A percentile compares a stretch with the other conserved stretches of the same genome.
Conservation (phyloP, 257 asterid genomes). For the Jacaranda mimosifolia region DNA sequence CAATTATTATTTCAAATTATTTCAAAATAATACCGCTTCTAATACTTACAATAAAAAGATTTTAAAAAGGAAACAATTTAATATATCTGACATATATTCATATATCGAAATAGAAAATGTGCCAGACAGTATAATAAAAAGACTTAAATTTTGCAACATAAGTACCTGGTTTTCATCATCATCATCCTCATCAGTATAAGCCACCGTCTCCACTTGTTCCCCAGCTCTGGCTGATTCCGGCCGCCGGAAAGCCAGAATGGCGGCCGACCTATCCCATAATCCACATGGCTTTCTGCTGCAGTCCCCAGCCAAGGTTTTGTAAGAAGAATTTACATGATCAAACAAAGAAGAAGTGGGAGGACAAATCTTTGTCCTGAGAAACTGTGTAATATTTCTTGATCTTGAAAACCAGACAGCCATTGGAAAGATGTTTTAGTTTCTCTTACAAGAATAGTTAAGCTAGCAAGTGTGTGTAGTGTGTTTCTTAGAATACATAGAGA, state of each 20-base stretch:
- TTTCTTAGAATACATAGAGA: neutral
- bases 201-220: conserved; percentile 45
- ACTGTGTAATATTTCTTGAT: conserved; percentile 51
- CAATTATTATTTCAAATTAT: too few species aligned
- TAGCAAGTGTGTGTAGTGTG: conserved; percentile 1
- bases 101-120: too few species aligned
- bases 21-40: too few species aligned
- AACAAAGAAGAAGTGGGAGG: conserved; percentile 14
- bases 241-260: conserved; percentile 43
- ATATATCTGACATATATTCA: too few species aligned
- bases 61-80: too few species aligned
- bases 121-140: too few species aligned
- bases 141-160: neutral
- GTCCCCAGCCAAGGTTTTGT: conserved; percentile 33
- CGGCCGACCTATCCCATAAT: conserved; percentile 23
- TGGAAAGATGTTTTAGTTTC: neutral
- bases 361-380: conserved; percentile 42
- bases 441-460: neutral
- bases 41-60: too few species aligned
- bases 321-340: conserved; percentile 23
- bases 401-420: conserved; percentile 65
- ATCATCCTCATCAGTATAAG: conserved; percentile 55
- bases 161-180: conserved; percentile 63
- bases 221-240: conserved; percentile 67
- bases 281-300: conserved; percentile 17